phyloP scores from a whole-genome alignment of 768 basidiomycete genomes.

The Gymnopilus dilepis region DNA sequence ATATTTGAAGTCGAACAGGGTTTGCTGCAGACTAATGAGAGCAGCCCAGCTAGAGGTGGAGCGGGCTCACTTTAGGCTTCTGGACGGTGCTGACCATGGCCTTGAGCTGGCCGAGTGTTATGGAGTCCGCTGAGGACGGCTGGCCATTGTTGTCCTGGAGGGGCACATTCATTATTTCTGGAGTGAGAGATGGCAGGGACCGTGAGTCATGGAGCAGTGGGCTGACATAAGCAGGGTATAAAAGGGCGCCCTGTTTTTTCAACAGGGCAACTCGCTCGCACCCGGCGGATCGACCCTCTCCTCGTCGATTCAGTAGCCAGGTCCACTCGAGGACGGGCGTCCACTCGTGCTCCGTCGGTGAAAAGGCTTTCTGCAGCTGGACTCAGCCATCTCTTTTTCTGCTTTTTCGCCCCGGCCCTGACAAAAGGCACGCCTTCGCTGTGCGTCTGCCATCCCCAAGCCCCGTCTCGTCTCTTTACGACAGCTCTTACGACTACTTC shows the following conservation, averaged over 20 bases:
- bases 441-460: slow-evolving; percentile 73
- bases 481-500: slow-evolving; percentile 69
- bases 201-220: slow-evolving; percentile 4
- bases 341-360: slow-evolving; percentile 29
- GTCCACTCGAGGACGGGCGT: slow-evolving; percentile 48
- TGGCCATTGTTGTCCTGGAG: slow-evolving; percentile 28
- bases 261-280: slow-evolving; percentile 37
- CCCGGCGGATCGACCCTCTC: slow-evolving; percentile 57
- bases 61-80: slow-evolving; percentile 70
- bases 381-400: slow-evolving; percentile 36
- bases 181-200: not conserved
- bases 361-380: slow-evolving; percentile 35
- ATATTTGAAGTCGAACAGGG: slow-evolving; percentile 89
- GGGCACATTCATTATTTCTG: slow-evolving; percentile 24
- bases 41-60: not conserved
- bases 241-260: slow-evolving; percentile 26
- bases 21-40: slow-evolving; percentile 58
- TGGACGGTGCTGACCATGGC: slow-evolving; percentile 70
- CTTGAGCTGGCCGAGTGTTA: slow-evolving; percentile 82
- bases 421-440: slow-evolving; percentile 94
- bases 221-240: slow-evolving; percentile 41
- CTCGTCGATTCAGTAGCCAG: slow-evolving; percentile 54
- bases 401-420: slow-evolving; percentile 38
- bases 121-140: slow-evolving; percentile 51
- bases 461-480: slow-evolving; percentile 57